These are phyloP conservation scores for Lotus japonicus DNA, from an alignment of 306 rosid genomes.

Conservation along the genomic window DNA sequence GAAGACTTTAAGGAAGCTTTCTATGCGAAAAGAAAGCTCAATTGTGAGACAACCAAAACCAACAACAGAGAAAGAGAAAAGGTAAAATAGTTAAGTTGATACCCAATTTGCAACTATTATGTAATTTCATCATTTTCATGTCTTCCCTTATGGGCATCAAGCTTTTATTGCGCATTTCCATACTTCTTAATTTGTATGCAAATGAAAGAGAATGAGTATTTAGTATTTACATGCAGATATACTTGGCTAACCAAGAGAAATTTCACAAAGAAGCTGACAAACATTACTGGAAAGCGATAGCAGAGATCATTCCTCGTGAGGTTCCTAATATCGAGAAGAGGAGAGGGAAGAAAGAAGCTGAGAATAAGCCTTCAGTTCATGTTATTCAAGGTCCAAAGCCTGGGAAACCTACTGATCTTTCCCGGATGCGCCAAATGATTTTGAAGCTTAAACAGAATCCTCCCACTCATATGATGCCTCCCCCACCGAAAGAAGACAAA, in stretches of 20 bases:
- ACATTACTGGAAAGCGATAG: conserved; percentile 92
- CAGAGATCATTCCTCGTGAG: conserved; percentile 85
- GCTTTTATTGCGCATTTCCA: background rate
- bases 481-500: conserved; percentile 60
- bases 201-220: conserved; percentile 5
- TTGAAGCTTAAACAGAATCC: conserved; percentile 78
- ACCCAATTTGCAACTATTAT: background rate
- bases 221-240: conserved; percentile 32
- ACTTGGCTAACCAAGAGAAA: conserved; percentile 72
- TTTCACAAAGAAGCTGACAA: conserved; percentile 95
- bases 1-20: conserved; percentile 71
- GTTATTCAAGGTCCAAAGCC: conserved; percentile 94
- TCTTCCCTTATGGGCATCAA: background rate
- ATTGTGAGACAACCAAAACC: conserved; percentile 15
- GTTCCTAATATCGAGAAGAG: conserved; percentile 88
- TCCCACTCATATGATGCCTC: conserved; percentile 85
- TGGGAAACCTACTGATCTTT: conserved; percentile 85
- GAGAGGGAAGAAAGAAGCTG: conserved; percentile 80
- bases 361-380: conserved; percentile 54
- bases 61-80: conserved; percentile 83
- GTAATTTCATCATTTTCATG: background rate
- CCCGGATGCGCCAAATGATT: conserved; percentile 83
- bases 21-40: conserved; percentile 69
- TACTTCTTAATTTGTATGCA: conserved; percentile 13
- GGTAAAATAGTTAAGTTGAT: conserved; percentile 29